Evolutionary conservation across 352 stramenopile species (phyloP).

Genomic region (Phytophthora macrochlamydospora): DNA sequence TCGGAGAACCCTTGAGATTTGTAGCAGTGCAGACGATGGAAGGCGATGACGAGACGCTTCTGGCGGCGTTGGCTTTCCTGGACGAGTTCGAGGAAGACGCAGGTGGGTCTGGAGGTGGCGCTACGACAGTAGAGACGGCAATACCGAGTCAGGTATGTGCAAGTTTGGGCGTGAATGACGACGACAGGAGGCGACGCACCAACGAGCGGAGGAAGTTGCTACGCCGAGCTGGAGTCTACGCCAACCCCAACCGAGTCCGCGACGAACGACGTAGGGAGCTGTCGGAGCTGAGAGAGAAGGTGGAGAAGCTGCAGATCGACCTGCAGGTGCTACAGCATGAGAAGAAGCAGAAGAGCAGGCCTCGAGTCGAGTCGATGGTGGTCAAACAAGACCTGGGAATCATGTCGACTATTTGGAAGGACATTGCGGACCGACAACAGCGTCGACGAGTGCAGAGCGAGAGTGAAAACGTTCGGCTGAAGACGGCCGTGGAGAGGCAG

Average conservation of each 20-base stretch:
- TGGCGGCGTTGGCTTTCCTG: slow-evolving; percentile 1
- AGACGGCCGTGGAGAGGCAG: slow-evolving; percentile 41
- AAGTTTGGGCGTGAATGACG: background rate
- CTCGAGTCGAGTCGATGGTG: background rate
- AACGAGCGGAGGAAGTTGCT: slow-evolving; percentile 32
- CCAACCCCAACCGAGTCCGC: slow-evolving; percentile 37
- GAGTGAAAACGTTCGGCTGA: slow-evolving; percentile 46
- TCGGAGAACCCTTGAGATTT: background rate
- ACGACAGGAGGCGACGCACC: background rate
- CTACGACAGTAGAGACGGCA: too few species aligned
- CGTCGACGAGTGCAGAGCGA: slow-evolving; percentile 34
- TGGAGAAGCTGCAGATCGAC: slow-evolving; percentile 38
- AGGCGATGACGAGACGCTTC: background rate
- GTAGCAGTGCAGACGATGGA: too few species aligned
- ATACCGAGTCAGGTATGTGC: background rate
- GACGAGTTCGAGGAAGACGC: background rate
- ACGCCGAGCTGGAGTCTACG: slow-evolving; percentile 23
- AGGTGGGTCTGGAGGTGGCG: background rate
- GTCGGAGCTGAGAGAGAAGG: slow-evolving; percentile 35
- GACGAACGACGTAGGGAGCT: slow-evolving; percentile 48
- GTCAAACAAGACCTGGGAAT: background rate
- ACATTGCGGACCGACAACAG: slow-evolving; percentile 35
- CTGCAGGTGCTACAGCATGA: slow-evolving; percentile 27
- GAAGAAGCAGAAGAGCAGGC: background rate
- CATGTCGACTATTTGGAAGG: slow-evolving; percentile 26